These are phyloP conservation scores for Triglochin maritima DNA, from an alignment of 106 monocot species.

Conservation along the genomic window DNA sequence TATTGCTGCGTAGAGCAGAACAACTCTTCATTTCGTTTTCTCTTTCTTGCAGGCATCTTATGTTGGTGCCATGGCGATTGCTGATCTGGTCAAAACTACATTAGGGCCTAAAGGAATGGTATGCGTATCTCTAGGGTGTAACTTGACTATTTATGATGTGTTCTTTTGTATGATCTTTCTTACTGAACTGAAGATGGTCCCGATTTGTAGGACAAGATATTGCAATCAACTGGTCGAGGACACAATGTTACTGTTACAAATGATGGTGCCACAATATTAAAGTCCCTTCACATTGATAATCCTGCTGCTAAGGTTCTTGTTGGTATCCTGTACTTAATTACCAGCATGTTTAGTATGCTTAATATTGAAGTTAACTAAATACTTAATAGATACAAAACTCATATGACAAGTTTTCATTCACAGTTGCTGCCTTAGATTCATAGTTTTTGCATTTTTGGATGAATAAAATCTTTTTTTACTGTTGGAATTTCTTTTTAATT, in stretches of 20 bases:
- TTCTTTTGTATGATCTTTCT: too few species aligned
- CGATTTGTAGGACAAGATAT: constrained; percentile 66
- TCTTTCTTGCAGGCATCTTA: constrained; percentile 60
- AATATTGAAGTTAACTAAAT: too few species aligned
- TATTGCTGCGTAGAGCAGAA: background rate
- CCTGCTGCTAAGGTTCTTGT: constrained; percentile 97
- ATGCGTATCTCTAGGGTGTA: constrained; percentile 1
- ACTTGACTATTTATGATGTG: too few species aligned
- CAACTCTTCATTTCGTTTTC: background rate
- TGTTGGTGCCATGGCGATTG: constrained; percentile 94
- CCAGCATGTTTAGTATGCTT: too few species aligned
- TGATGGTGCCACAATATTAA: constrained; percentile 97
- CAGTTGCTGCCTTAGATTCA: background rate
- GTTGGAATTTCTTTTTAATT: too few species aligned
- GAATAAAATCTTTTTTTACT: too few species aligned
- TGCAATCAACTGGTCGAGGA: constrained; percentile 95
- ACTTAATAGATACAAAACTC: background rate
- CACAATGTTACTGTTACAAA: constrained; percentile 88
- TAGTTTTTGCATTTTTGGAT: too few species aligned
- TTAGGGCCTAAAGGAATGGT: constrained; percentile 99
- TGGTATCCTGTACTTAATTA: constrained; percentile 42
- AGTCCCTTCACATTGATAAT: constrained; percentile 97
- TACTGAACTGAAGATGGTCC: too few species aligned
- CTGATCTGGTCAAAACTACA: constrained; percentile 95
- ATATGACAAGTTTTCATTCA: background rate